A percentile compares a stretch with the other conserved stretches of the same genome.
Evolutionary conservation across 768 basidiomycete genomes (phyloP).

Genomic region (Pholiota conissans): DNA sequence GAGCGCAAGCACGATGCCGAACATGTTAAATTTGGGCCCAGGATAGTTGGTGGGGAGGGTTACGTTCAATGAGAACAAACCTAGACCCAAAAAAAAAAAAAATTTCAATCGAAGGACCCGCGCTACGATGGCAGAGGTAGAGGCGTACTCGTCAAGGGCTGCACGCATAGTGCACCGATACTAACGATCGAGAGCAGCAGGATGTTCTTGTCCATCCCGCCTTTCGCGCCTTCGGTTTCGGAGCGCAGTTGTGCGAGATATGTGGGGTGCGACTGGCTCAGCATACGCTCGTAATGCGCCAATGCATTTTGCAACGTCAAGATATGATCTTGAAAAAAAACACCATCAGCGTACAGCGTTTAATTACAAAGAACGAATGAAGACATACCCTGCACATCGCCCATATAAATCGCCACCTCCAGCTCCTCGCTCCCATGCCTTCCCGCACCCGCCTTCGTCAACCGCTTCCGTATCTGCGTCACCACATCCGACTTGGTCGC

Average conservation of each 20-base stretch:
- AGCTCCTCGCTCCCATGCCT: conserved; percentile 46
- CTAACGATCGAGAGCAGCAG: conserved; percentile 66
- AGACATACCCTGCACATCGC: conserved; percentile 82
- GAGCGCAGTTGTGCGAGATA: conserved; percentile 79
- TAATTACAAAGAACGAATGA: background rate
- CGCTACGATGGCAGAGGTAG: no score
- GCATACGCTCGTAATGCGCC: conserved; percentile 82
- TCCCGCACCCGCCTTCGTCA: conserved; percentile 40
- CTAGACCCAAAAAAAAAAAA: no score
- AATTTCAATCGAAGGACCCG: no score
- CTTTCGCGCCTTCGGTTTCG: conserved; percentile 56
- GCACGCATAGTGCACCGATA: conserved; percentile 66
- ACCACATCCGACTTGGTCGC: conserved; percentile 84
- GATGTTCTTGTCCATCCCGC: conserved; percentile 64
- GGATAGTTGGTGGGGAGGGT: conserved; percentile 54
- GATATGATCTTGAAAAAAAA: conserved; percentile 71
- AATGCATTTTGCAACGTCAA: conserved; percentile 83
- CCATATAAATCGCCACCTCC: conserved; percentile 85
- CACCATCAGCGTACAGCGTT: conserved; percentile 7
- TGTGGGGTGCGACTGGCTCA: conserved; percentile 84
- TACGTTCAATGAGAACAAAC: conserved; percentile 49
- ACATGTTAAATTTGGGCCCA: conserved; percentile 44
- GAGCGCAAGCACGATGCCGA: conserved; percentile 52
- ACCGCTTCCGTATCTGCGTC: conserved; percentile 74
- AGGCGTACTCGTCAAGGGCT: conserved; percentile 58